Percentiles rank a stretch among this genome's conserved stretches.
These are phyloP conservation scores for Apiospora phragmitis DNA, from an alignment of 2,329 filamentous ascomycete genomes.

Conservation along the genomic window DNA sequence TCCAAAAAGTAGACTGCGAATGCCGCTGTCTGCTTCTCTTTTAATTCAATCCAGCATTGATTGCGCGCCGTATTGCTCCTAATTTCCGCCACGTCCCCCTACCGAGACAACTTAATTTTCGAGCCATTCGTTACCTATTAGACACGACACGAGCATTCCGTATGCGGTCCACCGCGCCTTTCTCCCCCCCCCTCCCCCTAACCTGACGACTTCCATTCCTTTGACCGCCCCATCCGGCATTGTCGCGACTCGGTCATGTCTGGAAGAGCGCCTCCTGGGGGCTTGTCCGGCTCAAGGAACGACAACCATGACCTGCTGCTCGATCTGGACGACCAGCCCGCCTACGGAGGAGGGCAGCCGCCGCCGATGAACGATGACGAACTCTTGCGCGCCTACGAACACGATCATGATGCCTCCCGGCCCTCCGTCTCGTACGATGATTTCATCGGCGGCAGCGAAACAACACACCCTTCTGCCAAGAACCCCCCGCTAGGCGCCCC, in stretches of 20 bases:
- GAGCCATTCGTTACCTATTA: slow-evolving; percentile 2
- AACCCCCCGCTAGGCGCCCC: slow-evolving; percentile 34
- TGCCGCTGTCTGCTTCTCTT: neutral
- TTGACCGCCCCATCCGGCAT: neutral
- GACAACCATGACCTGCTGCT: slow-evolving; percentile 63
- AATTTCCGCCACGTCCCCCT: neutral
- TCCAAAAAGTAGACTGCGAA: neutral
- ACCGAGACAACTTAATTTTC: slow-evolving; percentile 1
- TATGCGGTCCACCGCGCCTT: neutral
- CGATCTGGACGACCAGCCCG: slow-evolving; percentile 70
- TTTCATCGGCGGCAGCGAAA: slow-evolving; percentile 77
- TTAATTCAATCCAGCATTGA: slow-evolving; percentile 7
- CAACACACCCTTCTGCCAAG: slow-evolving; percentile 48
- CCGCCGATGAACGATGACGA: slow-evolving; percentile 82
- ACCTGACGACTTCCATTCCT: neutral
- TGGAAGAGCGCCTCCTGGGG: slow-evolving; percentile 56
- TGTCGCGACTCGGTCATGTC: slow-evolving; percentile 50
- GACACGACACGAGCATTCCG: neutral
- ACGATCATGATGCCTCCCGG: slow-evolving; percentile 65
- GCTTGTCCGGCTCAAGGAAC: slow-evolving; percentile 44
- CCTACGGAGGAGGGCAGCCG: slow-evolving; percentile 69
- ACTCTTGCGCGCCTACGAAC: slow-evolving; percentile 68
- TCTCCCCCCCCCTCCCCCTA: neutral
- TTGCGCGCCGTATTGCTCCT: neutral
- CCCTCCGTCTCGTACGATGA: slow-evolving; percentile 94